Evolutionary conservation across 305 asterid species (phyloP), one percentile per base, ranked within the genome.

Genomic region (Petunia hybrid): DNA sequence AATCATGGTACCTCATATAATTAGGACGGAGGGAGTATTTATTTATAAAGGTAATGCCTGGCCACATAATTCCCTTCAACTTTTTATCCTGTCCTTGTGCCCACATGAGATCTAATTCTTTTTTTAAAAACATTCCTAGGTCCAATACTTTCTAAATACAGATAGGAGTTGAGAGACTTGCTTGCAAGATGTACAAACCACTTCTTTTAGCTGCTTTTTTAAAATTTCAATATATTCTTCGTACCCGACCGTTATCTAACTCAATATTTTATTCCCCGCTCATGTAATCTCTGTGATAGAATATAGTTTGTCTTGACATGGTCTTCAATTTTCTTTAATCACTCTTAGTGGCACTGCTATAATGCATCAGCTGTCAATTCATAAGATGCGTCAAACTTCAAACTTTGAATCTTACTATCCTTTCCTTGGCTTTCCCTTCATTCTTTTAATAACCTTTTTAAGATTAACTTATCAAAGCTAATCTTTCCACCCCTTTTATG

Each of bases 41-140:
- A 22, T 22, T 22, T 22, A 22, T 22, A 22, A 22, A 22, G 31
- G 31, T 22, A 57, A 77, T 42, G 77, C 66, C 70, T 67, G 38
- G 77, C 80, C 63, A 79, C 76, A 66, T 22, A 22, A 22, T 73
- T 73, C 62, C 45, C 6, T 68, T 56, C 78, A 64, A 77, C 68
- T 81, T 80, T 76, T 84, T 85, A 84, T 89, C 89, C 48, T 85
- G 84, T 80, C 78, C 46, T 57, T 68, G 75, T 59, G 76, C 13
- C 39, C 77, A 84, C 86, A 82, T 80, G 87, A 87, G 86, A 84
- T 87, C 87, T 87, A 78, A 86, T 86, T 85, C 61, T 16, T 80
- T 8, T 70, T 22, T 69, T 82, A 85, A 87, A 79, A 85, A 87
- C 81, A 82, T 84, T 80, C 86, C 86, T 57, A 77, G 86, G 89